A percentile compares a stretch with the other conserved stretches of the same genome.
phyloP scores from a whole-genome alignment of 805 yeast genomes.

The Saccharomyces kudriavzevii region DNA sequence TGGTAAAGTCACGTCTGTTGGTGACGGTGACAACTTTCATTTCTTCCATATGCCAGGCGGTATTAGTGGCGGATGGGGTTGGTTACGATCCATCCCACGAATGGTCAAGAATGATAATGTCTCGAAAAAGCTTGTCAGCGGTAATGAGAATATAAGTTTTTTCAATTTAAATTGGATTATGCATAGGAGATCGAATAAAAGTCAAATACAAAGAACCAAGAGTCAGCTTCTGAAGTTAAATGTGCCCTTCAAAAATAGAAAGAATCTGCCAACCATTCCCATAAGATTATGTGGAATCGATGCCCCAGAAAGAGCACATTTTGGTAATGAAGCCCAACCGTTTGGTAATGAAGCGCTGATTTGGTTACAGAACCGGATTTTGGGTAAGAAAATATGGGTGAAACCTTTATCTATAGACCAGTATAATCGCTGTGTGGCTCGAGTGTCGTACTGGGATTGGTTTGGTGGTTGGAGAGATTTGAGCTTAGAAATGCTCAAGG shows the following conservation, averaged over 20 bases:
- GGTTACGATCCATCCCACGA: constrained; percentile 65
- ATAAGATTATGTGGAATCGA: constrained; percentile 87
- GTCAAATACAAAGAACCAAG: constrained; percentile 5
- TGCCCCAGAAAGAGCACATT: constrained; percentile 94
- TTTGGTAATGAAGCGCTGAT: constrained; percentile 71
- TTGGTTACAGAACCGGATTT: constrained; percentile 62
- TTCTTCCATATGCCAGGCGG: constrained; percentile 95
- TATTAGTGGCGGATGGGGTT: constrained; percentile 80
- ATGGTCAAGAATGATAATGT: constrained; percentile 20
- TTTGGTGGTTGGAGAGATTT: constrained; percentile 71
- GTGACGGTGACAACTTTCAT: constrained; percentile 93
- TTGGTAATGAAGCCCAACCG: constrained; percentile 89
- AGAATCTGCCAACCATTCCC: constrained; percentile 49
- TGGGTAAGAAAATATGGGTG: constrained; percentile 62
- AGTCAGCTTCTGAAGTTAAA: constrained; percentile 20
- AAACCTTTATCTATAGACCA: constrained; percentile 81
- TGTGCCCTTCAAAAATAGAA: constrained; percentile 23
- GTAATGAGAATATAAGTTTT: not conserved
- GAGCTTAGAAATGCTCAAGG: constrained; percentile 75
- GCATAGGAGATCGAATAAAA: not conserved
- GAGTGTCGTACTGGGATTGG: constrained; percentile 47
- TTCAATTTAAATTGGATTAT: not conserved
- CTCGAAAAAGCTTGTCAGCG: not conserved
- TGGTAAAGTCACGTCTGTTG: constrained; percentile 83
- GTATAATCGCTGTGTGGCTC: constrained; percentile 80